Evolutionary conservation across 768 basidiomycete species (phyloP), one percentile per base, ranked within the genome.

Genomic region (Psilocybe azurescens): DNA sequence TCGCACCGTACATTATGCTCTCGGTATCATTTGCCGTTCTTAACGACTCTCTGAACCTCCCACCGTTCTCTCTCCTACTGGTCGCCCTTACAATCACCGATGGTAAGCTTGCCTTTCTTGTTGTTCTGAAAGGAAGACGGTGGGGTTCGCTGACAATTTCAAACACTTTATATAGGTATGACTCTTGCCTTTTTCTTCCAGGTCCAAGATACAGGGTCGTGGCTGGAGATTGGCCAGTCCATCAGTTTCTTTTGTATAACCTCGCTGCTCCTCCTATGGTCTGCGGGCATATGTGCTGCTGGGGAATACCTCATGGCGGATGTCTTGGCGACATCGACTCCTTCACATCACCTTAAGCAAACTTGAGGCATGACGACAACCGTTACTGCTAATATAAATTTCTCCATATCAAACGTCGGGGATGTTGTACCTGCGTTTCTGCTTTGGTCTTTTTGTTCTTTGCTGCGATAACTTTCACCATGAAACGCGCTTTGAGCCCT

Each of bases 161-260:
- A 50, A 24, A 14, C 7, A 44, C 3, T 36, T 28, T 14, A 46
- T 28, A 32, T 61, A 92, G 90, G 87, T 29, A 93, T 93, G 90
- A 93, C 91, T 0, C 79, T 93, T 60, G 80, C 87, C 3, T 94
- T 95, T 77, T 95, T 95, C 74, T 88, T 88, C 79, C 86, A 86
- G 41, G 93, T 95, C 29, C 87, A 86, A 24, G 92, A 95, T 72
- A 91, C 87, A 3, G 91, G 94, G 0, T 93, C 90, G 3, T 95
- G 94, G 94, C 77, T 95, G 60, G 91, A 95, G 70, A 95, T 94
- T 56, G 93, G 94, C 5, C 90, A 93, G 69, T 89, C 91, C 0
- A 94, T 95, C 72, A 93, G 85, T 53, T 94, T 94, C 77, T 95
- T 94, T 75, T 89, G 89, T 66, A 92, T 95, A 62, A 86, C 91